These are phyloP conservation scores for Triticum timopheevii DNA, from an alignment of 176 grass and related monocot genomes.

Conservation along the genomic window DNA sequence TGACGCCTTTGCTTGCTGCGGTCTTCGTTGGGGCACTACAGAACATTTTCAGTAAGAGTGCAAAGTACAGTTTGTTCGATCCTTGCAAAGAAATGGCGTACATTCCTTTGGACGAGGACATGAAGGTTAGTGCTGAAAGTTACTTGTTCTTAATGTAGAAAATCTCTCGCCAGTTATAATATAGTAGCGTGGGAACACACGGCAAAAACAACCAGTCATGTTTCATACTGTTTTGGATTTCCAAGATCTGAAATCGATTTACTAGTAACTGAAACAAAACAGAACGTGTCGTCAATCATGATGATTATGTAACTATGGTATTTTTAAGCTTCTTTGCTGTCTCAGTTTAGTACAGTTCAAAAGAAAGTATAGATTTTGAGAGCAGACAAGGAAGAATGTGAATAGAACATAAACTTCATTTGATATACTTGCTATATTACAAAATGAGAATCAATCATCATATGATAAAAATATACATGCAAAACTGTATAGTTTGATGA, in stretches of 20 bases:
- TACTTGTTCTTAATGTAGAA: constrained; percentile 2
- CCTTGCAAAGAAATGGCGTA: constrained; percentile 99
- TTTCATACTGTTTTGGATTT: neutral
- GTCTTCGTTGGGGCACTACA: constrained; percentile 96
- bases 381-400: neutral
- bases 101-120: constrained; percentile 99
- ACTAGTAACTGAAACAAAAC: neutral
- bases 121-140: constrained; percentile 82
- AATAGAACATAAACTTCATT: neutral
- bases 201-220: neutral
- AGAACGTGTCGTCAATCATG: neutral
- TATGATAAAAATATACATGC: neutral
- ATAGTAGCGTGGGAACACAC: neutral
- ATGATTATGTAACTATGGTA: no score
- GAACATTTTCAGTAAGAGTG: constrained; percentile 99
- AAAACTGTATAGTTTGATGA: neutral
- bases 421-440: neutral
- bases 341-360: no score
- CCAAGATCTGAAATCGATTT: neutral
- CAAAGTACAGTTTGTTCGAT: constrained; percentile 99
- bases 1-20: constrained; percentile 93
- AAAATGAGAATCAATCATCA: neutral
- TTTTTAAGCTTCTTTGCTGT: no score
- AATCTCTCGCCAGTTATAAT: neutral
- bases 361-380: neutral